Evolutionary conservation across 2,329 filamentous ascomycete species (phyloP), one percentile per base, ranked within the genome.

Genomic region (Aspergillus jensenii): DNA sequence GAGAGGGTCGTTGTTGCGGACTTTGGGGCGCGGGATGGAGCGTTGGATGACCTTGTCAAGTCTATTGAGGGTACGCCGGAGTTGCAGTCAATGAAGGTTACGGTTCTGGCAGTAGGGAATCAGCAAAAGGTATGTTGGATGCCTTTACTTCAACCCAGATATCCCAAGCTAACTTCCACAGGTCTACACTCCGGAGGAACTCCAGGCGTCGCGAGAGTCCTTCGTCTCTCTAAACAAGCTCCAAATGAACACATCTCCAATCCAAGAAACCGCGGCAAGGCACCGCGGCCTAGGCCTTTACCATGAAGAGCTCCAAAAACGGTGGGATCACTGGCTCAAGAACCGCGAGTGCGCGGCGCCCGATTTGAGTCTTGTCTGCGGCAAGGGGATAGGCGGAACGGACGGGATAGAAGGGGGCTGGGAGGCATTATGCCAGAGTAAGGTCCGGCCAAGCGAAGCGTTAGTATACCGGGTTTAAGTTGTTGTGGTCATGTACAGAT

Each of bases 361-460:
- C 2, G 62, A 59, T 3, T 19, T 60, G 37, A 41, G 61, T 25
- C 44, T 67, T 27, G 35, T 58, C 8, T 64, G 58, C 52, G 59
- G 63, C 35, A 7, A 27, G 14, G 51, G 51, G 2, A 23, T 53
- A 35, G 27, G 9, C 2, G 62, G 64, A 12, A 17, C 15, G 15
- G 17, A 46, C 7, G 63, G 65, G 1, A 56, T 67, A n/a, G 53
- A 67, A 23, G 57, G 53, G 1, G 64, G 58, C 0, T 67, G 65
- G 62, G 55, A 49, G 14, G 17, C 12, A n/a, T 25, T 49, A 12
- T 56, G 17, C 25, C 14, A 40, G 2, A 19, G 55, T 19, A 37
- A 23, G 11, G 49, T 67, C 9, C 17, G 19, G 0, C 39, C 59
- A n/a, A 48, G 60, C 6, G 62, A 67, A 21, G 60, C 56, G 17